Base-by-base conservation (phyloP, 768 basidiomycete species). In the Boletellus ananas region DNA sequence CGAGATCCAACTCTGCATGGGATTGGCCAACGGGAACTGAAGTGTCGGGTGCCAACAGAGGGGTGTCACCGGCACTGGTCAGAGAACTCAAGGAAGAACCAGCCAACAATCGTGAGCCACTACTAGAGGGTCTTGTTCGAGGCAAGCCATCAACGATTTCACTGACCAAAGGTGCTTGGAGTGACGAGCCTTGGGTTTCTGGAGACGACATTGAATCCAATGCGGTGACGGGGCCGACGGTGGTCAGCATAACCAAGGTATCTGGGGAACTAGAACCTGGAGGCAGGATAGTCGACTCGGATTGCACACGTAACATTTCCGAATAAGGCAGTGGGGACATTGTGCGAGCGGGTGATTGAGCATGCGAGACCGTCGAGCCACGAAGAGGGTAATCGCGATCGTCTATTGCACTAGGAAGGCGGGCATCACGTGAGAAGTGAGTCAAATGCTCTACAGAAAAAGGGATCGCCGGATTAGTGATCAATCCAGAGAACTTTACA, bases 401-500 rank as follows among this genome's bases (percentile, higher is more conserved):
- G n/a, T 33, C 27, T 2, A 38, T 23, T 34, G n/a, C 20, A 16
- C 8, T 13, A 31, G 34, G 21, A n/a, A 13, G n/a, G 8, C 43
- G 38, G 31, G 41, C 6, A 6, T 45, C 40, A 7, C 16, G 27
- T 17, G 34, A 0, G 25, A 41, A 43, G 13, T 25, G 44, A n/a
- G 45, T n/a, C 17, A 40, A 14, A 36, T 55, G 40, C 20, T 54
- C 49, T 14, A 47, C 8, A 12, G 50, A 33, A 37, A 39, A 45
- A 18, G 44, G 13, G 7, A 40, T 55, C 25, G 42, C 41, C 16
- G 3, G 4, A 27, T 63, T 29, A 64, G 49, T 14, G 18, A 43
- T 47, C 20, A 13, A n/a, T 17, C 31, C 14, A 34, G 37, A 16
- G 9, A 16, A 43, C 5, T 7, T 3, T 10, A 41, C 17, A 13